Conservation (phyloP, 1,284 basidiomycete genomes). For the Cutaneotrichosporon mucoides region DNA sequence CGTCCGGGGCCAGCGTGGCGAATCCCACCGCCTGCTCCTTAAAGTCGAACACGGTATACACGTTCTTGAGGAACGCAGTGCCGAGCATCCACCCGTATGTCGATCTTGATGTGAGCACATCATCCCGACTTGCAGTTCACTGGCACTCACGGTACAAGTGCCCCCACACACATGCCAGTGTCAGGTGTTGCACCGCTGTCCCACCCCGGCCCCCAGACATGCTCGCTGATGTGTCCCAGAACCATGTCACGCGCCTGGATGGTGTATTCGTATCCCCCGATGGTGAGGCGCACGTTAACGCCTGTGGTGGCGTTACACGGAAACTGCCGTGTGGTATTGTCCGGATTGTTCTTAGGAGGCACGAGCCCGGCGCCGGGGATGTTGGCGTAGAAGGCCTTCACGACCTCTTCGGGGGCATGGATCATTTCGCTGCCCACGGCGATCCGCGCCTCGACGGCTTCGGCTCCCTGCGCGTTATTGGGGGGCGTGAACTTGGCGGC, state of each 20-base stretch:
- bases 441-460: background rate
- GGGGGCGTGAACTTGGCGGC: too few relatives aligned
- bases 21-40: slow-evolving; percentile 75
- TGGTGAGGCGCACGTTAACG: background rate
- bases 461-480: background rate
- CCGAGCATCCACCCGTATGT: slow-evolving; percentile 53
- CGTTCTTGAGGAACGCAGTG: slow-evolving; percentile 65
- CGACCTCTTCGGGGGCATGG: background rate
- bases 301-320: background rate
- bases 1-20: slow-evolving; percentile 50
- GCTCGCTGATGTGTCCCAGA: background rate
- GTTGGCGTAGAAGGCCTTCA: background rate
- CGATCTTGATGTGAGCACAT: too few relatives aligned
- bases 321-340: background rate
- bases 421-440: background rate
- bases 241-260: background rate
- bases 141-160: background rate
- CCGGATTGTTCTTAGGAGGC: background rate
- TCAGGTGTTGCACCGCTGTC: background rate
- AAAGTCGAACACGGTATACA: slow-evolving; percentile 79
- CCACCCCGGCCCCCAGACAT: background rate
- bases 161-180: background rate
- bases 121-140: too few relatives aligned
- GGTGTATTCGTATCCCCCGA: background rate
- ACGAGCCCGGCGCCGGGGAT: background rate